Evolutionary conservation across 1,284 basidiomycete species (phyloP), one percentile per base, ranked within the genome.

Genomic region (Veloboletus limbatus): DNA sequence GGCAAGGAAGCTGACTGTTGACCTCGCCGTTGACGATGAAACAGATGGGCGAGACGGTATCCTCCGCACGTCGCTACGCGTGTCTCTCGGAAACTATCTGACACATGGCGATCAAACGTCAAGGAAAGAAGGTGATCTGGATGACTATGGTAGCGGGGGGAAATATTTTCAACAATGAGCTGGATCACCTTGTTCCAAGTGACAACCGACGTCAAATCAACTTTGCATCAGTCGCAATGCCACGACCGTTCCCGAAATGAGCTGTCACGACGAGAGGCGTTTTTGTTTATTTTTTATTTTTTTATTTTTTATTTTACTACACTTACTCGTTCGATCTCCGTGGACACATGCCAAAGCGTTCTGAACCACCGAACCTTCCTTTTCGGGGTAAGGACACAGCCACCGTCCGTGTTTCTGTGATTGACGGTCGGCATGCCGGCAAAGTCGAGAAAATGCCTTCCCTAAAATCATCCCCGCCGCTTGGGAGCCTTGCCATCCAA

Each of bases 401-500:
- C 61, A 56, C 43, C 18, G 36, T n/a, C n/a, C 30, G 4, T 39
- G 17, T 35, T 45, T 46, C 42, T 43, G 40, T 42, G 63, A 62
- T 66, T 66, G 54, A 42, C 55, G 35, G 35, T 47, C 53, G 59
- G 54, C 51, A 57, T 48, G 50, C 49, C 63, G 59, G 60, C 63
- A 68, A 45, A 43, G 36, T 47, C 24, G 36, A 49, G 16, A 39
- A 44, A 51, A 79, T 79, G 78, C 58, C 79, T 46, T 69, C 77
- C n/a, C n/a, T n/a, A n/a, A n/a, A n/a, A n/a, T n/a, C n/a, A n/a
- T n/a, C n/a, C 54, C 80, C 80, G 48, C 63, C 60, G 43, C 72
- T 88, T 18, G 85, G 85, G 27, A 86, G 83, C 56, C 72, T 82
- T 39, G 82, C 84, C 10, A 65, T 88, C 40, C 82, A 87, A 67